phyloP scores from a whole-genome alignment of 768 basidiomycete species.

The Boletus coccyginus region DNA sequence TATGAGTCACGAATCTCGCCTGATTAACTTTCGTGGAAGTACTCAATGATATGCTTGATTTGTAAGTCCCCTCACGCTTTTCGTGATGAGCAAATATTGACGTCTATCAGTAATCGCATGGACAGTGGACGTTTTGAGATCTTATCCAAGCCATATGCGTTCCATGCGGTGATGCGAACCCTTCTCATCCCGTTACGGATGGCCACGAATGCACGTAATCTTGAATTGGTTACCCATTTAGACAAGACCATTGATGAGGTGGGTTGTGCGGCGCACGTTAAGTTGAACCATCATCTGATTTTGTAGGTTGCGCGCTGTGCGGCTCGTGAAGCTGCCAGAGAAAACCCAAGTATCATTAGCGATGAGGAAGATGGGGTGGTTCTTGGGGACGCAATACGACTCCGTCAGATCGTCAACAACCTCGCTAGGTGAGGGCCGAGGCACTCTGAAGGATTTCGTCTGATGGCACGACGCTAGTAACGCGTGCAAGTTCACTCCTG shows the following conservation, averaged over 20 bases:
- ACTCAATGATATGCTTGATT: constrained; percentile 78
- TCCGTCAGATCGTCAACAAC: constrained; percentile 82
- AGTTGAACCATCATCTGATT: background rate
- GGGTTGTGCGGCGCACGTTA: background rate
- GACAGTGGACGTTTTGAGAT: constrained; percentile 84
- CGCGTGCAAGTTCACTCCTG: constrained; percentile 76
- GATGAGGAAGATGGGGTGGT: constrained; percentile 61
- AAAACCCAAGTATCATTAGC: constrained; percentile 24
- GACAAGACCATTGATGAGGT: constrained; percentile 68
- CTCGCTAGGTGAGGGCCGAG: constrained; percentile 56
- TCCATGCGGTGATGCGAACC: constrained; percentile 75
- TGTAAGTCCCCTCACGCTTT: constrained; percentile 42
- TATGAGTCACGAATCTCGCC: background rate
- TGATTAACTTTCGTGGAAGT: constrained; percentile 38
- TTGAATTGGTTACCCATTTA: constrained; percentile 66
- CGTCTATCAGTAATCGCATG: constrained; percentile 65
- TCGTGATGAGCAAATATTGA: constrained; percentile 1
- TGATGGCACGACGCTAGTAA: constrained; percentile 43
- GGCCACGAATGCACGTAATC: constrained; percentile 61
- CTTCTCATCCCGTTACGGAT: constrained; percentile 67
- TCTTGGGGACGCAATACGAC: constrained; percentile 78
- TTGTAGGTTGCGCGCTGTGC: constrained; percentile 56
- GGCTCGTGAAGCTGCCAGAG: constrained; percentile 58
- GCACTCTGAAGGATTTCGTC: background rate
- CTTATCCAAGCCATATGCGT: constrained; percentile 62